Conservation (phyloP, 345 rosid species). For the Salix brachista region DNA sequence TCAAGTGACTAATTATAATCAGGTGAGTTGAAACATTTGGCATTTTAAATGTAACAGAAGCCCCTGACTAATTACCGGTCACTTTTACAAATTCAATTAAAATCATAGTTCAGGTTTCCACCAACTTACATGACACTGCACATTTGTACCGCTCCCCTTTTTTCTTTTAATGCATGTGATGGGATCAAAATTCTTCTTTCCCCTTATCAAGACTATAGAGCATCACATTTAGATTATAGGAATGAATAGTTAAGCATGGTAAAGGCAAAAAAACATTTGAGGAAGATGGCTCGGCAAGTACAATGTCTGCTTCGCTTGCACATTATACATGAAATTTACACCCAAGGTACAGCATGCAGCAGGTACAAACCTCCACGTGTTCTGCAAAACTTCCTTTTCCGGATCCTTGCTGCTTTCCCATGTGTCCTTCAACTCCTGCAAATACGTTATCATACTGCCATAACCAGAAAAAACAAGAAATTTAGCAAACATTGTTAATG, state of each 20-base stretch:
- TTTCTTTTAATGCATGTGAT: not conserved
- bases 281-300: not conserved
- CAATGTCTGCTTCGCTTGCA: not conserved
- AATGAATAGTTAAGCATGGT: not conserved
- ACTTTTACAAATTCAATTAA: not conserved
- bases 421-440: slow-evolving; percentile 67
- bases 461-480: slow-evolving; percentile 26
- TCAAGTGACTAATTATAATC: not conserved
- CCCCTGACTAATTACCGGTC: not conserved
- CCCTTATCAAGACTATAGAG: not conserved
- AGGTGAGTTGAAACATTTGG: not conserved
- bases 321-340: not conserved
- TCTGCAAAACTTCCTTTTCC: slow-evolving; percentile 51
- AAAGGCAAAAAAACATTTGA: not conserved
- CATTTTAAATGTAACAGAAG: not conserved
- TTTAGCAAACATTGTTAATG: slow-evolving; percentile 7
- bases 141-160: not conserved
- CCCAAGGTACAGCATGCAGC: slow-evolving; percentile 2
- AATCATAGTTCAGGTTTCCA: not conserved
- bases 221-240: not conserved
- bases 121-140: not conserved
- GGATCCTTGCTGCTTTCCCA: slow-evolving; percentile 75
- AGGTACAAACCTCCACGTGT: slow-evolving; percentile 60
- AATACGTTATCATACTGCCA: slow-evolving; percentile 66
- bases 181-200: not conserved